Evolutionary conservation across 768 basidiomycete genomes (phyloP).

Genomic region (Suillus lakei): DNA sequence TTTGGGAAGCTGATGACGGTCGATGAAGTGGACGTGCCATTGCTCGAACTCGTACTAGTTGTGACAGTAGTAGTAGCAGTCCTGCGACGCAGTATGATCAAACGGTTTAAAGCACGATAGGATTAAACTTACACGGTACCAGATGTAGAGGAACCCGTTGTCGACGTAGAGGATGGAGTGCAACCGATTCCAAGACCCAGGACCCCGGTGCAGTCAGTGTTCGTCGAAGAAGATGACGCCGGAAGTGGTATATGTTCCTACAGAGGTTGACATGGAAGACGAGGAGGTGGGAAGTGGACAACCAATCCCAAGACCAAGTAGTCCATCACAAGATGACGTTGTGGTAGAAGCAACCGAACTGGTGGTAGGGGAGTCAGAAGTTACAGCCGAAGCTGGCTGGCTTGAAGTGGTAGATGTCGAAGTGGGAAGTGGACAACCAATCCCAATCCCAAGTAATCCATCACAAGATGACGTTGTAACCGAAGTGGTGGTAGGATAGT

Average conservation of each 20-base stretch:
- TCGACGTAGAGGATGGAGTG: conserved; percentile 2
- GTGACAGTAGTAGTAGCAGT: background rate
- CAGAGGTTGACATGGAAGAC: conserved; percentile 14
- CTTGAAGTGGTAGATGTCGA: conserved; percentile 10
- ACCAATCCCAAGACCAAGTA: conserved; percentile 15
- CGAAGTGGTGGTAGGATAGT: conserved; percentile 6
- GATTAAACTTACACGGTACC: background rate
- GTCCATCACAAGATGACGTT: conserved; percentile 15
- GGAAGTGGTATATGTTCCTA: background rate
- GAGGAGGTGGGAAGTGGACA: conserved; percentile 12
- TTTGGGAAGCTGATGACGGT: conserved; percentile 37
- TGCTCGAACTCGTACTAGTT: background rate
- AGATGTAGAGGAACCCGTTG: background rate
- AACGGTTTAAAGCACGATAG: background rate
- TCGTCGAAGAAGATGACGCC: conserved; percentile 3
- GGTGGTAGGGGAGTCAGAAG: conserved; percentile 5
- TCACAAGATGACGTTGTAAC: conserved; percentile 4
- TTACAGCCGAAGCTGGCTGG: conserved; percentile 2
- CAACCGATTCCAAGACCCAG: conserved; percentile 17
- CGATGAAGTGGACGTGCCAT: conserved; percentile 17
- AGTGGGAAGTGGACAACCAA: conserved; percentile 14
- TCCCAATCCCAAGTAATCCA: conserved; percentile 17
- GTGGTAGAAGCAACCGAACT: conserved; percentile 6
- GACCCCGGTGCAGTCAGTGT: conserved; percentile 7
- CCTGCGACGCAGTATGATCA: background rate